Base-by-base conservation (phyloP, 139 green algal genomes). In the Pleodorina starrii region DNA sequence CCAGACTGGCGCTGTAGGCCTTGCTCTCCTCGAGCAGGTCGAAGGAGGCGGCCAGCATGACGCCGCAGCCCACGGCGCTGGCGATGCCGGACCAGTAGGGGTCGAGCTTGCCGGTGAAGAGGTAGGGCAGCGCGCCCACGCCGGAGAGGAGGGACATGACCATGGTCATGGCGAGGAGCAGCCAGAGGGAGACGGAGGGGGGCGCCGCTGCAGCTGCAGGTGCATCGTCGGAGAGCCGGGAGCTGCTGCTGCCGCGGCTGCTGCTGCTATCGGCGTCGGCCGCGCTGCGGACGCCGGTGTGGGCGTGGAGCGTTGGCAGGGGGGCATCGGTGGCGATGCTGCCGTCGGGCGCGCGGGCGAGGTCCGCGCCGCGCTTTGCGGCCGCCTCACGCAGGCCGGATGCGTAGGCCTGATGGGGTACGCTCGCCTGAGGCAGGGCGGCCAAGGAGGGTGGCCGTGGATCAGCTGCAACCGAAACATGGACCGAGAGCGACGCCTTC, bases 31-130 rank as follows among this genome's bases (percentile, higher is more conserved):
- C 95, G 17, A 99, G 88, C 25, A 99, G 94, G 83, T 98, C 98
- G 90, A 99, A 99, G 81, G 91, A 97, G 17, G 97, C 97, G 1
- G 98, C 97, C 44, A 99, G 90, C 98, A 99, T 99, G 42, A 99
- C 98, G 1, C 98, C 98, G 78, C 96, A 98, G 14, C 98, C 98
- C 1, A 99, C 87, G 5, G 97, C 97, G 79, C 98, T 99, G 59
- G 97, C 96, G 29, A 99, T 82, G 46, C 95, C 97, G 3, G 93
- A 91, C 90, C 91, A 95, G 17, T 50, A 63, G 19, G 87, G 75
- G 40, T 92, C 76, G 3, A 92, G 78, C 84, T 92, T 91, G 63
- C 87, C 87, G n/a, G 85, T 93, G 69, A 97, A 95, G 91, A 97
- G 95, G 90, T 96, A 98, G n/a, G 96, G 96, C 42, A 96, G 32